phyloP scores from a whole-genome alignment of 2,329 filamentous ascomycete species.

The Aspergillus oerlinghausenensis region DNA sequence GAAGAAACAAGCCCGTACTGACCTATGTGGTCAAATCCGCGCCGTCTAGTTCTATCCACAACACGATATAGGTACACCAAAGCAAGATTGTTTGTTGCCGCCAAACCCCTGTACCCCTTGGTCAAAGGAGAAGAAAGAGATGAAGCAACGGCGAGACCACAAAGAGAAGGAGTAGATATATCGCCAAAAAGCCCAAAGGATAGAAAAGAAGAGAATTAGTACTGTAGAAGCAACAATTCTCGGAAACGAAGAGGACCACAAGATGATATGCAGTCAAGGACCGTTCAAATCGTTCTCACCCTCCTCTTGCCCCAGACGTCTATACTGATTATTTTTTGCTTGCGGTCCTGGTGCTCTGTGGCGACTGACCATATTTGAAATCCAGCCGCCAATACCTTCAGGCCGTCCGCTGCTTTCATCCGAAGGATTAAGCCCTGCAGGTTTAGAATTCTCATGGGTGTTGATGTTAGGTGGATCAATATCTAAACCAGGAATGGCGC shows the following conservation, averaged over 20 bases:
- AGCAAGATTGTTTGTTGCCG: background rate
- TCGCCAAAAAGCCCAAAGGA: constrained; percentile 3
- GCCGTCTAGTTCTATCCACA: background rate
- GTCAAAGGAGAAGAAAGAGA: background rate
- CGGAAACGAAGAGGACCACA: background rate
- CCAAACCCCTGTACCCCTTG: too few species aligned
- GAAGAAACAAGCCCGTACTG: background rate
- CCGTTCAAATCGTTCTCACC: constrained; percentile 23
- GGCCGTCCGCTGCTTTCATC: constrained; percentile 30
- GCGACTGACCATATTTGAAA: constrained; percentile 60
- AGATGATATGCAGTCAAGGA: background rate
- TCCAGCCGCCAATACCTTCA: constrained; percentile 66
- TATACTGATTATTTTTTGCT: constrained; percentile 39
- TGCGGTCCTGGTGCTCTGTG: constrained; percentile 38
- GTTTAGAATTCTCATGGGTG: constrained; percentile 47
- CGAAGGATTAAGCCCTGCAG: constrained; percentile 31
- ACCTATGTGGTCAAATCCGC: background rate
- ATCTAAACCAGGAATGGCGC: constrained; percentile 72
- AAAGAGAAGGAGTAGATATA: background rate
- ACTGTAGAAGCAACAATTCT: background rate
- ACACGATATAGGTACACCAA: background rate
- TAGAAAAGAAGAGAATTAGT: constrained; percentile 1
- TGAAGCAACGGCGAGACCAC: background rate
- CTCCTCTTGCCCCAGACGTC: constrained; percentile 45
- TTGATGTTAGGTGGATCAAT: constrained; percentile 70